Evolutionary conservation across 768 basidiomycete genomes (phyloP), one percentile per base, ranked within the genome.

Genomic region (Podaxis carcinomalis): DNA sequence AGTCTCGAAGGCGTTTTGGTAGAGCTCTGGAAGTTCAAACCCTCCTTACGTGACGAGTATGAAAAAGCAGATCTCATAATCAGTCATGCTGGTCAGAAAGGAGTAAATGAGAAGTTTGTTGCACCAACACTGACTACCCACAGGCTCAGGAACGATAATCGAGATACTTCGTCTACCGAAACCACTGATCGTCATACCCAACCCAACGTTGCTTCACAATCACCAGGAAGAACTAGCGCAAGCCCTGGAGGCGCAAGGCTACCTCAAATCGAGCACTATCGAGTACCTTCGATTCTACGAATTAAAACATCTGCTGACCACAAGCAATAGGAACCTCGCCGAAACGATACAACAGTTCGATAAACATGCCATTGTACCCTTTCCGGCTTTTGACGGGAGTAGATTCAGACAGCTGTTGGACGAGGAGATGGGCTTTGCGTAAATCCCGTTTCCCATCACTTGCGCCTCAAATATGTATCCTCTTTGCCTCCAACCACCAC

Each of bases 91-190:
- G 96, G 96, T 94, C 69, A 65, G 83, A 68, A 44, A 42, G 49
- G 32, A 7, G 23, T 49, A 14, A 27, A 49, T 25, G 42, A 44
- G 19, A n/a, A 16, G 11, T 4, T 25, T 2, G 40, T 42, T 42
- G 40, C 13, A 25, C 47, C 19, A 2, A 27, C 9, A 14, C 11
- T 63, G 55, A 61, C 54, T 52, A 36, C 46, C 39, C 56, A 51
- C 21, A 98, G 96, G 96, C 56, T 90, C 96, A 21, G 96, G 96
- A 10, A 97, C 96, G 3, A 95, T 98, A 67, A 80, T 98, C 32
- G 92, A 96, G 49, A 92, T 88, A 9, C 77, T 98, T 51, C 80
- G 94, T 35, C 76, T 83, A 53, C 79, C 80, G 51, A 93, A 90
- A 68, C 82, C 84, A 5, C 77, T 99, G 64, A 88, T 99, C 64